Percentiles rank a stretch among this genome's conserved stretches.
Evolutionary conservation across 495 filamentous ascomycete genomes (phyloP).

Genomic region (Rhypophila decipiens): DNA sequence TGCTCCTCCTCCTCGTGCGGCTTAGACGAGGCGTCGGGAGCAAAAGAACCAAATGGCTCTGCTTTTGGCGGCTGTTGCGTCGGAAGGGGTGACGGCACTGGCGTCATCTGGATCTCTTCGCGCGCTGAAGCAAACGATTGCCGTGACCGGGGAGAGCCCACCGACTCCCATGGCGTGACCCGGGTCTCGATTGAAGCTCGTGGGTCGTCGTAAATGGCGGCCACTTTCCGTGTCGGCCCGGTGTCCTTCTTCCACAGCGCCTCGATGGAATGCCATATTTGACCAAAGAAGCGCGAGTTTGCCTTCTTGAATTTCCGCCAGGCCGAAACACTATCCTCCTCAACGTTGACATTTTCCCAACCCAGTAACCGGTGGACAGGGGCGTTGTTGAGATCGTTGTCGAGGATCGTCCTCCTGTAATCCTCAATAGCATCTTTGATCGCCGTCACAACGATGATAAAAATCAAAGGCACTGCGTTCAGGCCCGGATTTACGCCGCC

Average conservation of each 20-base stretch:
- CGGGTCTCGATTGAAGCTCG: conserved; percentile 62
- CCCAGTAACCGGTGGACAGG: conserved; percentile 83
- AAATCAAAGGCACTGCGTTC: conserved; percentile 84
- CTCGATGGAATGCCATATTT: conserved; percentile 44
- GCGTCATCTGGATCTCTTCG: conserved; percentile 86
- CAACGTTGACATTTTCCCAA: conserved; percentile 90
- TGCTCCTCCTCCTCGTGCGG: conserved; percentile 61
- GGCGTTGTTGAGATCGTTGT: conserved; percentile 94
- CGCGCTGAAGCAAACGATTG: conserved; percentile 52
- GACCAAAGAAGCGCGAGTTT: conserved; percentile 56
- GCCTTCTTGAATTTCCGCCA: conserved; percentile 95
- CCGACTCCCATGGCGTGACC: conserved; percentile 52
- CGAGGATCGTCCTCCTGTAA: conserved; percentile 84
- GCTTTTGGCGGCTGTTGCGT: conserved; percentile 22
- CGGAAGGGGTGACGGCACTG: conserved; percentile 76
- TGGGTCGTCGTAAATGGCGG: conserved; percentile 28
- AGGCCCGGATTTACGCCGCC: conserved; percentile 86
- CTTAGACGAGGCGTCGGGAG: conserved; percentile 26
- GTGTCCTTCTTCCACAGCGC: conserved; percentile 39
- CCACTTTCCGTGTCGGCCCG: conserved; percentile 28
- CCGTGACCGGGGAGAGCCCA: conserved; percentile 47
- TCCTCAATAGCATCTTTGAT: conserved; percentile 98
- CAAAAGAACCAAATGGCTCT: conserved; percentile 23
- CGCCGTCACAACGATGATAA: conserved; percentile 87
- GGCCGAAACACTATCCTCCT: conserved; percentile 71